Base-by-base conservation (phyloP, 345 rosid species). In the Gossypium raimondii region DNA sequence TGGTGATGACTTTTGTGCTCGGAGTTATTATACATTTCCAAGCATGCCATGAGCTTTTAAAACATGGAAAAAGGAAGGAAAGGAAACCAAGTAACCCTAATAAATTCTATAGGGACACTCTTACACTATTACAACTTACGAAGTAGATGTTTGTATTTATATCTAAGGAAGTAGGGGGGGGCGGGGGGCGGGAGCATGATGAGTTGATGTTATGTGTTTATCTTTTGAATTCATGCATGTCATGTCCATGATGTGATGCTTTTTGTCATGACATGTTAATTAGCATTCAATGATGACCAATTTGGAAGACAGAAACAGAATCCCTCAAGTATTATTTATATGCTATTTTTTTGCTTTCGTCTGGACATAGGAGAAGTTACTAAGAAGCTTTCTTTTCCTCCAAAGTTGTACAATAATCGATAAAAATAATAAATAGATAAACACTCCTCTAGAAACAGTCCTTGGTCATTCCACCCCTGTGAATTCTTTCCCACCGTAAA, bases 21-120 rank as follows among this genome's bases (percentile, higher is more conserved):
- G 52, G 92, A 87, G 22, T 53, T 9, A 83, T 91, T 89, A 81
- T 88, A 87, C 94, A 87, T 91, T 78, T 89, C 90, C 85, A 88
- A 87, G 75, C 91, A 89, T 85, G 90, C 89, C 93, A 91, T 91
- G 80, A 82, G 84, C 81, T 75, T 51, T 85, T 75, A 79, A 77
- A 73, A 70, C 82, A 82, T 75, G 34, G 58, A 81, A 69, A 27
- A 75, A 25, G 55, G 55, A 67, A 53, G 62, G 57, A 18, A 76
- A 67, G 20, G 52, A 27, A 61, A 17, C 70, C 41, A 34, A 34
- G 41, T 5, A 74, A 78, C 78, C 76, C 76, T 76, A 71, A 29
- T 34, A 58, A 63, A 74, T 34, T 83, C 66, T 74, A 11, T 70
- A 72, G 62, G 88, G 88, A 84, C 87, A 81, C 81, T 64, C 73